Conservation (phyloP, 2,329 filamentous ascomycete genomes). For the Hypoxylon sp. region DNA sequence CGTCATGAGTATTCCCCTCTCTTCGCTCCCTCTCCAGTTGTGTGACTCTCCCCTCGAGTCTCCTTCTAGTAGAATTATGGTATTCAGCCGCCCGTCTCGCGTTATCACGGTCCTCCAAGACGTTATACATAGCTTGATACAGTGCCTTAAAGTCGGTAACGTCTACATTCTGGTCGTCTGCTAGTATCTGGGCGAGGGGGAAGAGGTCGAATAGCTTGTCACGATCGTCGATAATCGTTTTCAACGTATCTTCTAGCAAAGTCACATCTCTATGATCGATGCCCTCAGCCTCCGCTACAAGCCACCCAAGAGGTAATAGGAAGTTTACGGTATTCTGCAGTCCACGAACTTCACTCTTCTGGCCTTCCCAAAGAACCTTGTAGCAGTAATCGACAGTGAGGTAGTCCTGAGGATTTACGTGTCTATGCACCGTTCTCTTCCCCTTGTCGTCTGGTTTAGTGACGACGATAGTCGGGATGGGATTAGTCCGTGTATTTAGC, state of each 20-base stretch:
- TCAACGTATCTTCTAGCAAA: constrained; percentile 26
- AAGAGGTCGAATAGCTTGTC: constrained; percentile 34
- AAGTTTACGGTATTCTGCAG: background rate
- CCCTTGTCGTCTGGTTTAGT: constrained; percentile 23
- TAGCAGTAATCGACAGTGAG: constrained; percentile 34
- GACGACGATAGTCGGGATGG: constrained; percentile 34
- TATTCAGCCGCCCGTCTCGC: constrained; percentile 28
- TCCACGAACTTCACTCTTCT: constrained; percentile 24
- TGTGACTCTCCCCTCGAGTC: constrained; percentile 26
- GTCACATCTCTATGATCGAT: constrained; percentile 30
- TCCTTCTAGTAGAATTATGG: constrained; percentile 18
- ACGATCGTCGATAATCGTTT: constrained; percentile 43
- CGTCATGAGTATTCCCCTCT: background rate
- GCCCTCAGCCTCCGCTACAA: constrained; percentile 40
- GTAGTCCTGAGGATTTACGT: constrained; percentile 2
- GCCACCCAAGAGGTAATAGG: constrained; percentile 39
- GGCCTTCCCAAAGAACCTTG: constrained; percentile 31
- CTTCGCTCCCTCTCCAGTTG: constrained; percentile 12
- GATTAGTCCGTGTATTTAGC: background rate
- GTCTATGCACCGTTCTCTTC: background rate
- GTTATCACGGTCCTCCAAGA: constrained; percentile 39
- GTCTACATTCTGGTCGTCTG: constrained; percentile 42
- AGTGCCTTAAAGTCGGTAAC: constrained; percentile 28
- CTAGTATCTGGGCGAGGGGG: constrained; percentile 44
- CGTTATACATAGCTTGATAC: constrained; percentile 19